Evolutionary conservation across 176 grass and related monocot species (phyloP), one percentile per base, ranked within the genome.

Genomic region (Bonia amplexicaulis): DNA sequence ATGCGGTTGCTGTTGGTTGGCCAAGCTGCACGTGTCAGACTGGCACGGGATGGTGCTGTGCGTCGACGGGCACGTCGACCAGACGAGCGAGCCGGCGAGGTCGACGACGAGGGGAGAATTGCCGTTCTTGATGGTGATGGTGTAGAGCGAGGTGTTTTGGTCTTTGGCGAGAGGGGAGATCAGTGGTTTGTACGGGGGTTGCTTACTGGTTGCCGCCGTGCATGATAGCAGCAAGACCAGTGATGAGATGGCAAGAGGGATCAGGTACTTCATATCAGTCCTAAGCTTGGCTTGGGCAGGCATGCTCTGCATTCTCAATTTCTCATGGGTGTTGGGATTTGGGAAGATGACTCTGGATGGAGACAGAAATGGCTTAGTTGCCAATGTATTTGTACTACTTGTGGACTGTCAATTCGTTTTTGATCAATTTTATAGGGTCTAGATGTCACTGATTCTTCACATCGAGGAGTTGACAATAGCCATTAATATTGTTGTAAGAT

Each of bases 401-500:
- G 26, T 48, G n/a, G 14, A 51, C 9, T 55, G 5, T 52, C 9
- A 29, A 74, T 52, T 74, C 2, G 15, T 19, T 33, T 20, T n/a
- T 35, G 35, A 35, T 35, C 35, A 35, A 35, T 33, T 39, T 53
- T 1, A 14, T 39, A 68, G 29, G 29, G 78, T 66, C 44, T 37
- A 67, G 6, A 16, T 53, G 29, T 47, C 12, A 4, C 65, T 35
- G 20, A 16, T 68, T 25, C 48, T 1, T n/a, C 27, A 11, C 31
- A 79, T 31, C 62, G 46, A 80, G 45, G 62, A 80, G 77, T 78
- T 78, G 76, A 78, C 58, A 29, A 12, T 62, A 45, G 12, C 52
- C 22, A 9, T 55, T 37, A 31, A 48, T 48, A 48, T 48, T 48
- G 46, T 48, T 13, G 13, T 48, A 48, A 4, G 46, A 48, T 62